These are phyloP conservation scores for Elsinoe necatrix DNA, from an alignment of 2,329 filamentous ascomycete species.

Conservation along the genomic window DNA sequence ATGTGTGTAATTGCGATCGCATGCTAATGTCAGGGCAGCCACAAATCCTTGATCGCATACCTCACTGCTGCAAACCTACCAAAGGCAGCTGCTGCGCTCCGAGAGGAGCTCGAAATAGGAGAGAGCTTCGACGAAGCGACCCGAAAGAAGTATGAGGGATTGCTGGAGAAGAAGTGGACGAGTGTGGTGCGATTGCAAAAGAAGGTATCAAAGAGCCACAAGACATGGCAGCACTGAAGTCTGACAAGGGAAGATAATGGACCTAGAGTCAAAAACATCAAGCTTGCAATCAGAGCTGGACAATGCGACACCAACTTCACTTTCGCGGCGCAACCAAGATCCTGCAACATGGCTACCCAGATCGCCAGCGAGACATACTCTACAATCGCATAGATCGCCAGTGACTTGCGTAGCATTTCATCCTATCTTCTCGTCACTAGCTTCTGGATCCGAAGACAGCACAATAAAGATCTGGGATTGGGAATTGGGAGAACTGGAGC, in stretches of 20 bases:
- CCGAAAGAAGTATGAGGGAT: slow-evolving; percentile 85
- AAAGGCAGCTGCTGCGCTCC: slow-evolving; percentile 60
- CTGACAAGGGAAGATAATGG: slow-evolving; percentile 62
- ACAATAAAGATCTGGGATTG: slow-evolving; percentile 98
- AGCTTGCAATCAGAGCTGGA: slow-evolving; percentile 76
- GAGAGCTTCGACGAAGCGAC: slow-evolving; percentile 68
- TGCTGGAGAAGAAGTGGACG: slow-evolving; percentile 98
- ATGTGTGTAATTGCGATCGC: slow-evolving; percentile 16
- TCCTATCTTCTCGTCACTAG: slow-evolving; percentile 80
- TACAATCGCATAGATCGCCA: slow-evolving; percentile 72
- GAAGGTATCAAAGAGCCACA: slow-evolving; percentile 73
- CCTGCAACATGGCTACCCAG: slow-evolving; percentile 80
- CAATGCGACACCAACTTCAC: slow-evolving; percentile 68
- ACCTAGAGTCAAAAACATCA: slow-evolving; percentile 69
- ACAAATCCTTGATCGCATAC: slow-evolving; percentile 92
- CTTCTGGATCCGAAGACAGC: slow-evolving; percentile 82
- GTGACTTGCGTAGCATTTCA: slow-evolving; percentile 89
- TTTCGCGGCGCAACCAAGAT: slow-evolving; percentile 73
- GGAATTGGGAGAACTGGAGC: slow-evolving; percentile 83
- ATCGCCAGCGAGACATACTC: slow-evolving; percentile 67
- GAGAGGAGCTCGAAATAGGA: slow-evolving; percentile 66
- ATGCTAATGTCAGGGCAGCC: slow-evolving; percentile 46
- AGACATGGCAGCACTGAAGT: neutral
- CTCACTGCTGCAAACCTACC: slow-evolving; percentile 64
- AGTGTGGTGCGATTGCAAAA: slow-evolving; percentile 90